Base-by-base conservation (phyloP, 805 yeast genomes). In the Ogataea zsoltii region DNA sequence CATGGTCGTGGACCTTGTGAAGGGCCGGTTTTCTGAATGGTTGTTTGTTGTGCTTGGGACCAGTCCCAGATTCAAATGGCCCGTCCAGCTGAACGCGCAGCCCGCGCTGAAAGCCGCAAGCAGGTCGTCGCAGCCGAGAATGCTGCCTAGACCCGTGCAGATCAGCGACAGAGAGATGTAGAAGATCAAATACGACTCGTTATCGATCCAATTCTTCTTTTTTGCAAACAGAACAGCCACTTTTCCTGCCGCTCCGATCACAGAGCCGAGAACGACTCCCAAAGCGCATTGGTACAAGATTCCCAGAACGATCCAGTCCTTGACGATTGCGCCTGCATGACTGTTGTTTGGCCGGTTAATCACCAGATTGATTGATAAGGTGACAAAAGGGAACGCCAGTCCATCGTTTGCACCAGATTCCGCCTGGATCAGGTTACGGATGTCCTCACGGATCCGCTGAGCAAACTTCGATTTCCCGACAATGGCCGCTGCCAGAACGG, bases 401-500 rank as follows among this genome's bases (percentile, higher is more conserved):
- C 97, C 97, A 61, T 90, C 97, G 65, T 90, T 90, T 62, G 96
- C 86, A 3, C 91, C 95, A 0, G 92, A 84, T 57, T 88, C 96
- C 0, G 96, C 96, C 25, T 91, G 79, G 19, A 91, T 70, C 38
- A 90, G 67, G 59, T 89, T 86, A 55, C 96, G 75, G 67, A 90
- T 73, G 66, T 90, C 97, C n/a, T 95, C 96, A 1, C 96, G 96
- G 14, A 90, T 96, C 44, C 96, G 77, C 58, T 79, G 80, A 12
- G 96, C 96, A 63, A 90, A 90, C 61, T 88, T 87, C 54, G 96
- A 96, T 57, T 87, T 90, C 64, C 96, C 96, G 10, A 90, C 96
- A 31, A 90, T 96, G 2, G 97, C 96, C 14, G 96, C 94, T 2
- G 97, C 96, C 59, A 90, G 74, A 33, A 90, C 94, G 6, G 97